These are phyloP conservation scores for Citrus hindsii DNA, from an alignment of 345 rosid genomes.

Conservation along the genomic window DNA sequence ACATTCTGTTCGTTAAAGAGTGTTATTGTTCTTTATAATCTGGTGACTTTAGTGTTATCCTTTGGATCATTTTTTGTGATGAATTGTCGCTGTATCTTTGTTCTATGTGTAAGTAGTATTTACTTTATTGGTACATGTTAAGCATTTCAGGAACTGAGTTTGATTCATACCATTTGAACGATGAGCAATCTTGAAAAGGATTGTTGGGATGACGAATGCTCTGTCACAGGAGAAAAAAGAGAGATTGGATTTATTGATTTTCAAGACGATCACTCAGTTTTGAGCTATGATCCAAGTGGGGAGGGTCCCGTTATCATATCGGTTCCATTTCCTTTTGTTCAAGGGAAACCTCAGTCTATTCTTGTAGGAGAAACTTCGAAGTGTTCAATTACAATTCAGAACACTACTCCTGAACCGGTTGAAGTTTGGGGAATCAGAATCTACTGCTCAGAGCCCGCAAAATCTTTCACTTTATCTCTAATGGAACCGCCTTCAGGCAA, in stretches of 20 bases:
- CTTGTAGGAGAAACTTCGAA: slow-evolving; percentile 38
- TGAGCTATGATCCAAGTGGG: slow-evolving; percentile 29
- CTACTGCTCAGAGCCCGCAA: slow-evolving; percentile 36
- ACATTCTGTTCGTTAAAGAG: neutral
- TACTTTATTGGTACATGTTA: neutral
- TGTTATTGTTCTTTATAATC: neutral
- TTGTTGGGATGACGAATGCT: slow-evolving; percentile 34
- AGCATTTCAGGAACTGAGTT: slow-evolving; percentile 4
- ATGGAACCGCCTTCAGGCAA: slow-evolving; percentile 43
- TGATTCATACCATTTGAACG: neutral
- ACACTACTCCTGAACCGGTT: slow-evolving; percentile 34
- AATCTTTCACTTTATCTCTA: slow-evolving; percentile 43
- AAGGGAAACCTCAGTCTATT: slow-evolving; percentile 46
- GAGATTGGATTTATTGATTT: slow-evolving; percentile 49
- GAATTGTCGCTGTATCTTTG: neutral
- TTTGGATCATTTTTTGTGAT: no score
- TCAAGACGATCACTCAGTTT: slow-evolving; percentile 39
- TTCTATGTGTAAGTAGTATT: neutral
- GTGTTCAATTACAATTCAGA: slow-evolving; percentile 33
- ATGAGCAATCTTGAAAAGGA: slow-evolving; percentile 19
- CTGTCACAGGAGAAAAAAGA: slow-evolving; percentile 46
- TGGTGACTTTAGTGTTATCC: neutral
- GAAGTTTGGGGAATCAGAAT: slow-evolving; percentile 50
- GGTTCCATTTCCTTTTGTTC: slow-evolving; percentile 38
- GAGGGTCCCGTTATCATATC: slow-evolving; percentile 45